phyloP scores from a whole-genome alignment of 2,329 filamentous ascomycete genomes.

The Stemphylium lycopersici region DNA sequence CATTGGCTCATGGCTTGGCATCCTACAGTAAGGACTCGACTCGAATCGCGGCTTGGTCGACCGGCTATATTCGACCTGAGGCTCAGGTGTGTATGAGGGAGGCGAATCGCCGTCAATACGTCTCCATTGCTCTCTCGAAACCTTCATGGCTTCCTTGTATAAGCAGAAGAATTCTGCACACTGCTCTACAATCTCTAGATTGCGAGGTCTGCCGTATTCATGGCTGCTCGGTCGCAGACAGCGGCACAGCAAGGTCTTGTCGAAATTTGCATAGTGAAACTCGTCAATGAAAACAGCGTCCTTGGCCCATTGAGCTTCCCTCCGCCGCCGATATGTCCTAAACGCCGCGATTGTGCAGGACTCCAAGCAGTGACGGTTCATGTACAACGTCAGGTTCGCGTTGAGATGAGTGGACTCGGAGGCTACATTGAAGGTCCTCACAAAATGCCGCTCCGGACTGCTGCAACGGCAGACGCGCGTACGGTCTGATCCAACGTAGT shows the following conservation, averaged over 20 bases:
- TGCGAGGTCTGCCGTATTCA: slow-evolving; percentile 1
- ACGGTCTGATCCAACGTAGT: slow-evolving; percentile 6
- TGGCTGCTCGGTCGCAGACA: slow-evolving; percentile 9
- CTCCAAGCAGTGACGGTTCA: slow-evolving; percentile 10
- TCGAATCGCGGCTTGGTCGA: background rate
- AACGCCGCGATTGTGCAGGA: slow-evolving; percentile 7
- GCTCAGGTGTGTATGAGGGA: background rate
- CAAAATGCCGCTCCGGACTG: slow-evolving; percentile 1
- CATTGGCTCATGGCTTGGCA: no score
- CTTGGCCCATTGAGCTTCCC: slow-evolving; percentile 4
- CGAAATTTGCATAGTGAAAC: slow-evolving; percentile 21
- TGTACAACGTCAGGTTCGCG: slow-evolving; percentile 13
- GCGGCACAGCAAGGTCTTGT: slow-evolving; percentile 23
- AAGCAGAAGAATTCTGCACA: slow-evolving; percentile 22
- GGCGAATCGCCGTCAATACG: background rate
- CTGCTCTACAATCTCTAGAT: slow-evolving; percentile 19
- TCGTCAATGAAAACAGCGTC: slow-evolving; percentile 5
- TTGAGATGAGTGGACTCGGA: slow-evolving; percentile 9
- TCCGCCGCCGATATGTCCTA: background rate
- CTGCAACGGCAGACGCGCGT: slow-evolving; percentile 12
- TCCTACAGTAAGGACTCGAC: background rate
- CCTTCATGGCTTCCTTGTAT: background rate
- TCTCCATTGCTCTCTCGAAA: slow-evolving; percentile 21
- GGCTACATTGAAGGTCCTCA: background rate
- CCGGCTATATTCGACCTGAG: background rate